These are phyloP conservation scores for Biscogniauxia marginata DNA, from an alignment of 2,329 filamentous ascomycete species.

Conservation along the genomic window DNA sequence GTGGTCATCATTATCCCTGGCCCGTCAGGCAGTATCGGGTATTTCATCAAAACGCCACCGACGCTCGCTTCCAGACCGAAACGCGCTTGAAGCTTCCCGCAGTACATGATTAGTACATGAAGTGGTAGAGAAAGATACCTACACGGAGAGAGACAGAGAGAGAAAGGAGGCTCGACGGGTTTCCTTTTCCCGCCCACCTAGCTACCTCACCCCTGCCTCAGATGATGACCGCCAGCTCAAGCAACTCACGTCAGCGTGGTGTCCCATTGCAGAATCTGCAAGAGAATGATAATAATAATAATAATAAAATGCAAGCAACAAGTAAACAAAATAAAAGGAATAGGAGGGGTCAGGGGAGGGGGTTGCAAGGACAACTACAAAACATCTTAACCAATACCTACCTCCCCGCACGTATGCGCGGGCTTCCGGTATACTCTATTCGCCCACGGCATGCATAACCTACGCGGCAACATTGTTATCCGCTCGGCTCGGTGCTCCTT, in stretches of 20 bases:
- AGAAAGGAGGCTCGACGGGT: neutral
- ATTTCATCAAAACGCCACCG: too few species aligned
- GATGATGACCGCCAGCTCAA: neutral
- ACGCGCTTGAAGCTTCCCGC: too few species aligned
- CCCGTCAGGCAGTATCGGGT: too few species aligned
- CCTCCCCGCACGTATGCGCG: too few species aligned
- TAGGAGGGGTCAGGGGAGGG: too few species aligned
- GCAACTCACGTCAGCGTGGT: neutral
- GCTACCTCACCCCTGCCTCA: neutral
- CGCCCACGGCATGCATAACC: neutral
- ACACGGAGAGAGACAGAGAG: neutral
- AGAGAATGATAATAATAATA: neutral
- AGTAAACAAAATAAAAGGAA: neutral
- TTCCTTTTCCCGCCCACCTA: neutral
- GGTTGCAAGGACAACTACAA: too few species aligned
- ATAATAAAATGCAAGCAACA: neutral
- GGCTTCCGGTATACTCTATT: neutral
- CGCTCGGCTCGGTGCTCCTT: neutral
- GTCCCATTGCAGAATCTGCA: neutral
- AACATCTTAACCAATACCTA: neutral
- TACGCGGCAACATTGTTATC: neutral
- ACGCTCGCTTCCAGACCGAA: too few species aligned
- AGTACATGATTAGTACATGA: neutral
- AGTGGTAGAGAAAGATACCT: neutral
- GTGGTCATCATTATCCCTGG: neutral